A percentile compares a stretch with the other conserved stretches of the same genome.
These are phyloP conservation scores for Monosporascus cannonballus DNA, from an alignment of 2,329 filamentous ascomycete genomes.

Conservation along the genomic window DNA sequence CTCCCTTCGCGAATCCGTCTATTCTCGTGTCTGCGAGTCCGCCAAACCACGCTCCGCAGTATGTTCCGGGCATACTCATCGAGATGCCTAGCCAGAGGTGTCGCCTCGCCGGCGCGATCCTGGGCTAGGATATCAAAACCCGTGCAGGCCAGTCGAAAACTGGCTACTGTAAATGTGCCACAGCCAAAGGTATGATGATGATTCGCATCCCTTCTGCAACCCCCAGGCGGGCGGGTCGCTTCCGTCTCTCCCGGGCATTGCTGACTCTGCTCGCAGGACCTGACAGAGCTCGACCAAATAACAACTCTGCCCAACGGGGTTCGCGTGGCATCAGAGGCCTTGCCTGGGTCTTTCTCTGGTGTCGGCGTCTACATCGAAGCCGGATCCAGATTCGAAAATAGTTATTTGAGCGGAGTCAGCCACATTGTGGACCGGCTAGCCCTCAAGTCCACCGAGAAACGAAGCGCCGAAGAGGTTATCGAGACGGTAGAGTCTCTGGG, in stretches of 20 bases:
- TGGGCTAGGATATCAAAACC: background rate
- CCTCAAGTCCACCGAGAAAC: constrained; percentile 78
- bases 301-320: constrained; percentile 89
- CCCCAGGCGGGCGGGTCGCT: background rate
- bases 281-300: constrained; percentile 78
- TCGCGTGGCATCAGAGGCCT: constrained; percentile 87
- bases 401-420: constrained; percentile 77
- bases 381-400: constrained; percentile 88
- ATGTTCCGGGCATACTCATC: background rate
- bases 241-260: background rate
- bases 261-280: constrained; percentile 54
- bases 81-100: background rate
- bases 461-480: constrained; percentile 76
- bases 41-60: background rate
- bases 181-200: background rate
- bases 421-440: constrained; percentile 95
- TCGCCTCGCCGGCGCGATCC: background rate
- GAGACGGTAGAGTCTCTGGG: constrained; percentile 83
- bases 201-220: background rate
- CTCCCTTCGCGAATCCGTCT: background rate
- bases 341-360: constrained; percentile 90
- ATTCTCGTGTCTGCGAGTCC: background rate
- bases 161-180: background rate
- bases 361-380: constrained; percentile 95
- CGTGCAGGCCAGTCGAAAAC: background rate